Percentiles rank a stretch among this genome's conserved stretches.
phyloP scores from a whole-genome alignment of 2,329 filamentous ascomycete genomes.

The Aureobasidium mangrovei region DNA sequence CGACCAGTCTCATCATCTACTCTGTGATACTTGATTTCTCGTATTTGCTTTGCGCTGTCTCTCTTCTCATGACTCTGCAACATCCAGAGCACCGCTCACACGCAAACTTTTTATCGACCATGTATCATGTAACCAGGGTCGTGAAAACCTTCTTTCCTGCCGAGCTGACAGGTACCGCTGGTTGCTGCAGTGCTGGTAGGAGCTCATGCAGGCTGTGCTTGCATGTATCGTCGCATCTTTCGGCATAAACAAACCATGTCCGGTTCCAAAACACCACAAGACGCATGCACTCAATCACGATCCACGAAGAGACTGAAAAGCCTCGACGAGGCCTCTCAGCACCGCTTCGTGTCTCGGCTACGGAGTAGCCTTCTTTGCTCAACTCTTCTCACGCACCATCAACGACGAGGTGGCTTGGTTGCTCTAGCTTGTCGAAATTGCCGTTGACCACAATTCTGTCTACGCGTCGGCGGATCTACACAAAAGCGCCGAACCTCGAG shows the following conservation, averaged over 20 bases:
- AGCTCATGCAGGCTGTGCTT: neutral
- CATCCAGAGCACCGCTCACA: neutral
- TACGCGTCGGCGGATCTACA: neutral
- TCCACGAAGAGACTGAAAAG: neutral
- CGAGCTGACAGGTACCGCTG: conserved; percentile 6
- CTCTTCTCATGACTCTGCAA: conserved; percentile 2
- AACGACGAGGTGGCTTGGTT: neutral
- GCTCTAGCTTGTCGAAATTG: conserved; percentile 1
- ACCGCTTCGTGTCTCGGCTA: neutral
- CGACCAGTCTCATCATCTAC: neutral
- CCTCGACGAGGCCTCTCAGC: neutral
- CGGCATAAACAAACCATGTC: neutral
- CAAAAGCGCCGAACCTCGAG: conserved; percentile 1
- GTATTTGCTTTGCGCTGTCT: neutral
- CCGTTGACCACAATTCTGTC: neutral
- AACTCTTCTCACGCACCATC: neutral
- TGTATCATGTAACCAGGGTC: neutral
- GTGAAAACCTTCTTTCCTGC: neutral
- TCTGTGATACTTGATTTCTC: neutral
- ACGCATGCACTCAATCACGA: no score
- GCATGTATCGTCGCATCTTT: neutral
- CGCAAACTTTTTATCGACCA: neutral
- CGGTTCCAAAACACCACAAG: no score
- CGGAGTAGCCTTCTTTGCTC: neutral
- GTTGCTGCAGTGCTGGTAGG: neutral